These are phyloP conservation scores for Trichoderma afroharzianum DNA, from an alignment of 2,329 filamentous ascomycete genomes.

Conservation along the genomic window DNA sequence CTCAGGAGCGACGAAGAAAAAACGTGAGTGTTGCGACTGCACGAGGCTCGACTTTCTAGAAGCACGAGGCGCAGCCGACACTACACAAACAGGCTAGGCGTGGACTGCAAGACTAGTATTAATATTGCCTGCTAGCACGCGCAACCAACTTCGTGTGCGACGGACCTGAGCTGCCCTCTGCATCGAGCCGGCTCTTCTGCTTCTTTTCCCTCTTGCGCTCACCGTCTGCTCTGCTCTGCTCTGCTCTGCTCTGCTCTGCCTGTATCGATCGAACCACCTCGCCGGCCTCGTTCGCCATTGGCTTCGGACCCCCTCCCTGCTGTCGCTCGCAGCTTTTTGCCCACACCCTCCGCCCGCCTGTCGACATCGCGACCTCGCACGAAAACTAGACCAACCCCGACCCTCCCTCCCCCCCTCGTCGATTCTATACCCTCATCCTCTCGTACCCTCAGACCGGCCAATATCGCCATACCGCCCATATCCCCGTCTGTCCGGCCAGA, in stretches of 20 bases:
- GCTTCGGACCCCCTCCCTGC: not conserved
- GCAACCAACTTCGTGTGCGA: not conserved
- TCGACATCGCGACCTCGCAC: constrained; percentile 2
- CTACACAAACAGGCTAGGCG: constrained; percentile 3
- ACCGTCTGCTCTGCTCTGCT: not conserved
- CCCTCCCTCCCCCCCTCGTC: not conserved
- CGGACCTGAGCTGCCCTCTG: constrained; percentile 6
- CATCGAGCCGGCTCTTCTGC: constrained; percentile 11
- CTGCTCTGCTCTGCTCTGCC: not conserved
- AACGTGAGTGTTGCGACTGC: not conserved
- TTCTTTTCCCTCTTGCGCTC: not conserved
- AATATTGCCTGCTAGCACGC: constrained; percentile 9
- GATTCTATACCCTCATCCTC: not conserved
- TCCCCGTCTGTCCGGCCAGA: not conserved
- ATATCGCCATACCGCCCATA: not conserved
- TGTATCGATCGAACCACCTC: not conserved
- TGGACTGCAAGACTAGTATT: not conserved
- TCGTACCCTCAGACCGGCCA: not conserved
- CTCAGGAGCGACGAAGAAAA: not conserved
- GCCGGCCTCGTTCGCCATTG: not conserved
- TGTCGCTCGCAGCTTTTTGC: not conserved
- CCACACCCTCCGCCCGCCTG: not conserved
- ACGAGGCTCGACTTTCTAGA: constrained; percentile 15
- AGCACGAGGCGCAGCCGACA: constrained; percentile 17
- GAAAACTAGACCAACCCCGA: not conserved